phyloP scores from a whole-genome alignment of 495 filamentous ascomycete genomes.

The Penicillium longicatenatum region DNA sequence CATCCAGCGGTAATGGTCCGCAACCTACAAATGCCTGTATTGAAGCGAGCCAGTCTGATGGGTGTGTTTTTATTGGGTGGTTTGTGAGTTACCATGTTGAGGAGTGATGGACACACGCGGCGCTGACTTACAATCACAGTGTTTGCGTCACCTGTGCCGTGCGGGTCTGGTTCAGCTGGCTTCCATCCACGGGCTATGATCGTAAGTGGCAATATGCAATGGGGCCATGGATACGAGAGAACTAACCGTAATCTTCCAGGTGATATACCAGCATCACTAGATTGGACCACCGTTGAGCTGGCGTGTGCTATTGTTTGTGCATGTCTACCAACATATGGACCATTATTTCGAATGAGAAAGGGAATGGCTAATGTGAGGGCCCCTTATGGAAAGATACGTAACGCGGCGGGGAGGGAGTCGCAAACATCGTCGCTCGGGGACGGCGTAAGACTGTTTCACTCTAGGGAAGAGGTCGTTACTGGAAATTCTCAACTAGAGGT shows the following conservation, averaged over 20 bases:
- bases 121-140: not conserved
- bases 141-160: conserved; percentile 1
- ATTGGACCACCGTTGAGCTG: conserved; percentile 4
- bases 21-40: not conserved
- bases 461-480: not conserved
- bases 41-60: not conserved
- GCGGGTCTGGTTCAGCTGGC: not conserved
- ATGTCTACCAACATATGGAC: not conserved
- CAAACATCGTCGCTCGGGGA: not conserved
- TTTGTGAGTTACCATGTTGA: not conserved
- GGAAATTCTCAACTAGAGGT: not conserved
- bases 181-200: not conserved
- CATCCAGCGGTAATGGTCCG: not conserved
- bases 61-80: not conserved
- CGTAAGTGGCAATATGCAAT: not conserved
- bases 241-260: not conserved
- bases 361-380: not conserved
- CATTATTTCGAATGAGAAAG: not conserved
- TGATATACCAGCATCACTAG: not conserved
- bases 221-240: not conserved
- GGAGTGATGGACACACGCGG: not conserved
- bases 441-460: not conserved
- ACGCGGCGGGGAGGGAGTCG: not conserved
- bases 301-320: conserved; percentile 3
- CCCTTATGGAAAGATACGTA: not conserved